phyloP scores from a whole-genome alignment of 352 stramenopile genomes.

The Aphanomyces stellatus region DNA sequence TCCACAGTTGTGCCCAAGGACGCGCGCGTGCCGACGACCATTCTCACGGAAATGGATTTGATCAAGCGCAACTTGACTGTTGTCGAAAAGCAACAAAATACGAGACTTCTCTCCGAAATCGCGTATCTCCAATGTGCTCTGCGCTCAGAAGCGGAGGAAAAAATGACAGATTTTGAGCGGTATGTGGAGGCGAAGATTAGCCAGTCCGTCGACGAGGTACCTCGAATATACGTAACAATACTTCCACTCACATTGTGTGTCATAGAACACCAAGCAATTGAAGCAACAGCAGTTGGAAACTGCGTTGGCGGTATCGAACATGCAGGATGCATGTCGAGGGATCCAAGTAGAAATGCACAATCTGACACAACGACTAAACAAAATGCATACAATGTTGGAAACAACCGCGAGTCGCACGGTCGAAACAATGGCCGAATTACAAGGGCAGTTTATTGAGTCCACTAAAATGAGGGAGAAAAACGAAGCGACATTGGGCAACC shows the following conservation, averaged over 20 bases:
- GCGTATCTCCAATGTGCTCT: conserved; percentile 17
- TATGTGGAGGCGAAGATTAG: conserved; percentile 7
- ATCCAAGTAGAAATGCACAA: neutral
- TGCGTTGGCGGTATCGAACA: neutral
- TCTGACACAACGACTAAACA: neutral
- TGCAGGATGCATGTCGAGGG: neutral
- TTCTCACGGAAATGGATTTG: conserved; percentile 15
- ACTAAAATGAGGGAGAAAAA: neutral
- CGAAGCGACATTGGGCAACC: conserved; percentile 6
- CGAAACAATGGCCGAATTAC: neutral
- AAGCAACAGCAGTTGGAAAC: neutral
- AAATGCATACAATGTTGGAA: conserved; percentile 10
- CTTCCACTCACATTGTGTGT: neutral
- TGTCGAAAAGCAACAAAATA: conserved; percentile 18
- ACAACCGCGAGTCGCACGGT: neutral
- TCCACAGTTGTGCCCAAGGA: neutral
- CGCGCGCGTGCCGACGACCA: neutral
- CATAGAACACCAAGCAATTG: conserved; percentile 5
- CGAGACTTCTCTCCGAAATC: conserved; percentile 12
- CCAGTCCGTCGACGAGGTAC: conserved; percentile 17
- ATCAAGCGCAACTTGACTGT: conserved; percentile 15
- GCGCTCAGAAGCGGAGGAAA: conserved; percentile 13
- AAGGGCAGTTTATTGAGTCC: neutral
- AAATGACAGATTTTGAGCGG: conserved; percentile 16
- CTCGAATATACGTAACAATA: neutral